phyloP scores from a whole-genome alignment of 306 rosid species.

The Canavalia gladiata region DNA sequence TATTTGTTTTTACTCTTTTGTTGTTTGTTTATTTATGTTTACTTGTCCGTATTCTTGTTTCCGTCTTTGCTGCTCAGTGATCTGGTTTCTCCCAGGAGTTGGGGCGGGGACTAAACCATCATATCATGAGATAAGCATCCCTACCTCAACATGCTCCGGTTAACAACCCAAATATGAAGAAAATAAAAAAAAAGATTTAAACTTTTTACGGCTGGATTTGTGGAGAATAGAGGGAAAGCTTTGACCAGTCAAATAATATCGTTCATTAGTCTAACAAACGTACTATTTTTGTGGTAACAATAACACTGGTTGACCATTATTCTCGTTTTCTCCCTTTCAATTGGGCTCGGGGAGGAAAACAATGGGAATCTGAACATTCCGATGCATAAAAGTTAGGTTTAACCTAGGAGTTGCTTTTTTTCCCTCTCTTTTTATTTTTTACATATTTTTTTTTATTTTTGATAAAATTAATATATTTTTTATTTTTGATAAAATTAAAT shows the following conservation, averaged over 20 bases:
- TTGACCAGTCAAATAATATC: neutral
- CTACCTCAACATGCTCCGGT: neutral
- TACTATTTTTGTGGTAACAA: neutral
- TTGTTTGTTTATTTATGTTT: neutral
- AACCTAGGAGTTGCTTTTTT: neutral
- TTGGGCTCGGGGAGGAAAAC: neutral
- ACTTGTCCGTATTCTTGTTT: conserved; percentile 7
- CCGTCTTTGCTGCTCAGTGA: conserved; percentile 26
- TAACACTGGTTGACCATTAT: neutral
- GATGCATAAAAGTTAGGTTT: neutral
- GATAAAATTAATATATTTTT: too few species aligned
- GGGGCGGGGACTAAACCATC: neutral
- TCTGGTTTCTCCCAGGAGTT: neutral
- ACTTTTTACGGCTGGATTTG: neutral
- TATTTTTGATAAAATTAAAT: too few species aligned
- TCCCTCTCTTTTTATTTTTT: too few species aligned
- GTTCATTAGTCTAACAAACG: neutral
- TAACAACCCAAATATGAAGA: neutral
- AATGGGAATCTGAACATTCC: neutral
- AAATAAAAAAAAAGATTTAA: neutral
- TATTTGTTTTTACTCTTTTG: neutral
- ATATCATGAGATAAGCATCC: neutral
- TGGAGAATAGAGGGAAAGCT: neutral
- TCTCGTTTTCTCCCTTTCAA: neutral
- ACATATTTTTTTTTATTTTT: too few species aligned